Evolutionary conservation across 495 filamentous ascomycete species (phyloP), one percentile per base, ranked within the genome.

Genomic region (Neurospora sp.): DNA sequence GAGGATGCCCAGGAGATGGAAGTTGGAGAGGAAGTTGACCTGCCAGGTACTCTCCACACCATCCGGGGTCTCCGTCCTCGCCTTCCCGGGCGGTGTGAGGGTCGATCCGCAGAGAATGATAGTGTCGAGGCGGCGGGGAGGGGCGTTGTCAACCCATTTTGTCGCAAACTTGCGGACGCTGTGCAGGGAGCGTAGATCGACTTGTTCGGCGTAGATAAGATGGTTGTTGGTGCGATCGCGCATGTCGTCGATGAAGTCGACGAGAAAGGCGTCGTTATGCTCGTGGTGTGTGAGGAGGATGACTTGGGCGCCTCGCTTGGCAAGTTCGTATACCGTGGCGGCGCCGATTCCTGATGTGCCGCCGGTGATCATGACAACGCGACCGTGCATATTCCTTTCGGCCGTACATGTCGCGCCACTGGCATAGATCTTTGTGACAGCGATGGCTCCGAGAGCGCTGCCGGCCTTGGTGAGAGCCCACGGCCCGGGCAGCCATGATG

Each of bases 101-200:
- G 90, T 90, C 42, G 90, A 90, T 4, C 89, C 96, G 80, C 93
- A 96, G 20, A 98, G 86, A 61, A 99, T 89, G 31, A 99, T 83
- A 89, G 95, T 93, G 80, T 99, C 96, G 5, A 99, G 84, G n/a
- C 96, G 88, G 44, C 96, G 89, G 27, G 94, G 92, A 0, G 96
- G 94, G 38, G 90, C 88, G 79, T 98, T 99, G 81, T 99, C 94
- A 75, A 98, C 92, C 94, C 96, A 99, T 83, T 94, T 94, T 3
- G 96, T 99, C n/a, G 96, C 96, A 78, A 99, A 99, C 72, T 90
- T 85, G 35, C 96, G 92, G 72, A 99, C 90, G 73, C 91, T 94
- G 77, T 97, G 88, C 20, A 98, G 84, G 14, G 92, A 94, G 37
- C 90, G 82, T 48, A 99, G 89, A 75, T 99, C 94, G 41, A 96